Percentiles rank a stretch among this genome's conserved stretches.
Evolutionary conservation across 805 yeast genomes (phyloP).

Genomic region (Sugiyamaella lignohabitans): DNA sequence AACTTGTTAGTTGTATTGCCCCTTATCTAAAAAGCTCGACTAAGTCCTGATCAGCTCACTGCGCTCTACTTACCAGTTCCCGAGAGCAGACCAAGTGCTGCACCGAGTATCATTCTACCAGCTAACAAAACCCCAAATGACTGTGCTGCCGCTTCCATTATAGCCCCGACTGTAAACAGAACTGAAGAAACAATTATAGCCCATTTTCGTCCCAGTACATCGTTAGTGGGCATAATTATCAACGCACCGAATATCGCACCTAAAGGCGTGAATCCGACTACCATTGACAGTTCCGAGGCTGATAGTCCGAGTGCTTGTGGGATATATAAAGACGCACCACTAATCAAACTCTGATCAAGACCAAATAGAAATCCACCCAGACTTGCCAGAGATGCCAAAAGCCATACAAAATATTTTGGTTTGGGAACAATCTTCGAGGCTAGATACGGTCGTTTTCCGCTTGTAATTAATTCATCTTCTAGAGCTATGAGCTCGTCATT

Average conservation of each 20-base stretch:
- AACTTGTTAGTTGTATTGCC: too few relatives aligned
- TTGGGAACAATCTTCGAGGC: slow-evolving; percentile 7
- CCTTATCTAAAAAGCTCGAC: too few relatives aligned
- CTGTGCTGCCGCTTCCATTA: slow-evolving; percentile 11
- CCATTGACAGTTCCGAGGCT: slow-evolving; percentile 12
- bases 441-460: slow-evolving; percentile 6
- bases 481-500: slow-evolving; percentile 6
- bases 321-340: slow-evolving; percentile 13
- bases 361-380: slow-evolving; percentile 15
- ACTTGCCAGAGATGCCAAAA: slow-evolving; percentile 11
- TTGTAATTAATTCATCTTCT: slow-evolving; percentile 6
- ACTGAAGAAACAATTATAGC: slow-evolving; percentile 12
- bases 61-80: too few relatives aligned
- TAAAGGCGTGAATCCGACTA: slow-evolving; percentile 14
- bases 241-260: slow-evolving; percentile 16
- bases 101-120: slow-evolving; percentile 9
- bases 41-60: too few relatives aligned
- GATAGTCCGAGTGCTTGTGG: slow-evolving; percentile 6
- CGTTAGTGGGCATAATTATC: slow-evolving; percentile 10
- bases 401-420: slow-evolving; percentile 11
- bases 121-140: slow-evolving; percentile 9
- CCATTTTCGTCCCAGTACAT: slow-evolving; percentile 6
- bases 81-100: slow-evolving; percentile 9
- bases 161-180: slow-evolving; percentile 11
- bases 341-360: slow-evolving; percentile 14